Conservation (phyloP, 2,329 filamentous ascomycete species). For the Microcera coccophila region DNA sequence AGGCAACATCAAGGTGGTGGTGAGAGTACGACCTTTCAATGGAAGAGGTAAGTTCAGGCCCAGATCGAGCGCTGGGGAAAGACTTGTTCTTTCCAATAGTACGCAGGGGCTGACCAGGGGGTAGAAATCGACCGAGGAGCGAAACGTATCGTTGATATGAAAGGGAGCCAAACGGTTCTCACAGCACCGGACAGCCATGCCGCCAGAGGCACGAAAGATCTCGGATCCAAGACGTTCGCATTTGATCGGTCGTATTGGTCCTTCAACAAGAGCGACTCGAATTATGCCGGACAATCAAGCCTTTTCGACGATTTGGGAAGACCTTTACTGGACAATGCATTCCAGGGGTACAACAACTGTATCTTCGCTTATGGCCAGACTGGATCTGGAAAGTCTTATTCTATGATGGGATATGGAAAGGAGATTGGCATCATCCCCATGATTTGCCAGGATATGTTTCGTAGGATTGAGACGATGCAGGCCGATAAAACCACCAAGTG, state of each 20-base stretch:
- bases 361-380: conserved; percentile 99
- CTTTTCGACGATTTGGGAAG: conserved; percentile 84
- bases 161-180: conserved; percentile 84
- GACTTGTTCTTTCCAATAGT: too few relatives aligned
- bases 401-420: conserved; percentile 99
- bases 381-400: conserved; percentile 97
- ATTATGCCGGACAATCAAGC: conserved; percentile 87
- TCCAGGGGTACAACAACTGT: conserved; percentile 98
- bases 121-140: conserved; percentile 83
- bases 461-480: conserved; percentile 69
- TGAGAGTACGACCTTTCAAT: conserved; percentile 94
- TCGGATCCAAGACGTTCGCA: conserved; percentile 79
- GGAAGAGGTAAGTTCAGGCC: conserved; percentile 64
- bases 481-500: conserved; percentile 74
- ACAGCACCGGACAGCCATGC: conserved; percentile 62
- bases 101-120: conserved; percentile 20
- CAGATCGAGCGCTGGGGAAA: background rate
- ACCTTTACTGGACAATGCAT: conserved; percentile 94
- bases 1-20: conserved; percentile 99
- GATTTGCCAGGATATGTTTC: conserved; percentile 98
- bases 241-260: conserved; percentile 99
- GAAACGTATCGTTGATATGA: conserved; percentile 98
- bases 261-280: conserved; percentile 74
- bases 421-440: conserved; percentile 93
- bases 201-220: conserved; percentile 65